phyloP scores from a whole-genome alignment of 208 protist species.

The Acanthamoeba sp. region DNA sequence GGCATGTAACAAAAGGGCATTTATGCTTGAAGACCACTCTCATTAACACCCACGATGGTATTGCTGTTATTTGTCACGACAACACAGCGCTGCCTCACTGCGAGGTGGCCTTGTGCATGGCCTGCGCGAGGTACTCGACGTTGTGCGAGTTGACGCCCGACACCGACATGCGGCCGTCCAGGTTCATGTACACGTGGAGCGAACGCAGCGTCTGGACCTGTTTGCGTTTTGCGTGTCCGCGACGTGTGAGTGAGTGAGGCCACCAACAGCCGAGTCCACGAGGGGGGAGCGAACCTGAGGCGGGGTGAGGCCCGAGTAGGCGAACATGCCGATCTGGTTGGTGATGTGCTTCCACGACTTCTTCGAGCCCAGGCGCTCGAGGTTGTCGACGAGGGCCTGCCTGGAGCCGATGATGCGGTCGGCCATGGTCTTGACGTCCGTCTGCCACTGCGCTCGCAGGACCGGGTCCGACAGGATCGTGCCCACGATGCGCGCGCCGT shows the following conservation, averaged over 20 bases:
- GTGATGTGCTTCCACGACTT: slow-evolving; percentile 96
- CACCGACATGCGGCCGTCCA: slow-evolving; percentile 91
- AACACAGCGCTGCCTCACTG: slow-evolving; percentile 5
- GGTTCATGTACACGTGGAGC: slow-evolving; percentile 92
- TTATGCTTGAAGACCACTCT: too few relatives aligned
- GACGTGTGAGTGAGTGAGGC: too few relatives aligned
- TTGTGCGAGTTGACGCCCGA: slow-evolving; percentile 91
- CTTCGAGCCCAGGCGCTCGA: slow-evolving; percentile 64
- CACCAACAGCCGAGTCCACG: background rate
- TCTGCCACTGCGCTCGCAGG: slow-evolving; percentile 84
- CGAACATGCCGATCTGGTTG: slow-evolving; percentile 99
- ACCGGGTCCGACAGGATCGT: slow-evolving; percentile 92
- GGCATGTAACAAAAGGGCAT: too few relatives aligned
- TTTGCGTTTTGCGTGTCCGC: background rate
- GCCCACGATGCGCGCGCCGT: slow-evolving; percentile 96
- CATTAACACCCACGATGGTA: too few relatives aligned
- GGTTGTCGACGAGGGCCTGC: slow-evolving; percentile 21
- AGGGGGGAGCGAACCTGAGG: background rate
- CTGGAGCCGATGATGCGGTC: slow-evolving; percentile 72
- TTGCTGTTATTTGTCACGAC: background rate
- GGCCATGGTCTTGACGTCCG: slow-evolving; percentile 75
- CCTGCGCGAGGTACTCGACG: slow-evolving; percentile 90
- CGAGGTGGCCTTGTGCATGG: slow-evolving; percentile 89
- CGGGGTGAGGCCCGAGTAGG: slow-evolving; percentile 88
- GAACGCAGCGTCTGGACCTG: slow-evolving; percentile 79